These are phyloP conservation scores for Zygosaccharomyces pseudobailii DNA, from an alignment of 1,139 yeast species.

Conservation along the genomic window DNA sequence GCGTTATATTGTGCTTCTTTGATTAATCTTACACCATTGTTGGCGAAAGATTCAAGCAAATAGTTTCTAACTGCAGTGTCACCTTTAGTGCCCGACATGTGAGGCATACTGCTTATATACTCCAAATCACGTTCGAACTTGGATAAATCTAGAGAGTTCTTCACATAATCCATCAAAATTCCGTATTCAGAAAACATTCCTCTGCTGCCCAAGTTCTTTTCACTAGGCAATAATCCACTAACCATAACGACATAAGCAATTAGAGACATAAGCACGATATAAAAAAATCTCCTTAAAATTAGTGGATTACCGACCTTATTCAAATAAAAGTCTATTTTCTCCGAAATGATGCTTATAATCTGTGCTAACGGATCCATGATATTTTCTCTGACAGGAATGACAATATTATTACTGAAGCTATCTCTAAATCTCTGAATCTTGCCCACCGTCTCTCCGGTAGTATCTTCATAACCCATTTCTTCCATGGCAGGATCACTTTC, in stretches of 20 bases:
- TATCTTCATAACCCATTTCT: slow-evolving; percentile 18
- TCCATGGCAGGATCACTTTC: slow-evolving; percentile 6
- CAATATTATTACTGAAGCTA: slow-evolving; percentile 14
- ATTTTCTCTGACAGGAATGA: slow-evolving; percentile 22
- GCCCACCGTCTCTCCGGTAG: background rate
- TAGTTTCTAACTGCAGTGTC: slow-evolving; percentile 68
- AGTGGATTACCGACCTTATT: slow-evolving; percentile 78
- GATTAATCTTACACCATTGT: slow-evolving; percentile 50
- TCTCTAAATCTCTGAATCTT: slow-evolving; percentile 17
- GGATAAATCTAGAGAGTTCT: slow-evolving; percentile 49
- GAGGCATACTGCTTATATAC: slow-evolving; percentile 80
- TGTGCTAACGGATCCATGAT: slow-evolving; percentile 28
- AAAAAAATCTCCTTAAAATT: slow-evolving; percentile 70
- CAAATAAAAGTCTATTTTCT: slow-evolving; percentile 52
- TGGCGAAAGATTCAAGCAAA: slow-evolving; percentile 51
- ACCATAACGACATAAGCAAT: slow-evolving; percentile 55
- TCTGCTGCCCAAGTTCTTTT: slow-evolving; percentile 45
- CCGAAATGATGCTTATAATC: slow-evolving; percentile 31
- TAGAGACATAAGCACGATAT: slow-evolving; percentile 57
- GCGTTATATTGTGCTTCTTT: slow-evolving; percentile 49
- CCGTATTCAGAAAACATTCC: slow-evolving; percentile 63
- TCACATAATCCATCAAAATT: slow-evolving; percentile 46
- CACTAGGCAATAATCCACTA: slow-evolving; percentile 45
- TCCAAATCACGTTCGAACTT: slow-evolving; percentile 65
- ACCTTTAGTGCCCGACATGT: slow-evolving; percentile 82